phyloP scores from a whole-genome alignment of 306 rosid genomes.

The Citrullus mucosospermus region DNA sequence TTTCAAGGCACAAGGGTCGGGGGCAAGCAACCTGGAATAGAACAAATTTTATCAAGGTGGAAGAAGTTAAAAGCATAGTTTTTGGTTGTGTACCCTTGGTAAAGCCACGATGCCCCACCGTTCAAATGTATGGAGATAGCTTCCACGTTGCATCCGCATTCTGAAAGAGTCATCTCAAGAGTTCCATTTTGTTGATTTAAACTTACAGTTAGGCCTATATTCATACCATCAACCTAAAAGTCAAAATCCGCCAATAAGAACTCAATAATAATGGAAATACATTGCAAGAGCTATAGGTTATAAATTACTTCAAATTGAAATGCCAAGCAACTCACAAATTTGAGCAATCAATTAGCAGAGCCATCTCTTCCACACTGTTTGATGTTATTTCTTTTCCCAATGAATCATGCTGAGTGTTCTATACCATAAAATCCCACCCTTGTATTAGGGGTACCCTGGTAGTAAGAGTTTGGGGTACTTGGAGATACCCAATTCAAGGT shows the following conservation, averaged over 20 bases:
- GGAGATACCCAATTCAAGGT: neutral
- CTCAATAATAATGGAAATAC: neutral
- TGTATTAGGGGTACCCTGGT: neutral
- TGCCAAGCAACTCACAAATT: neutral
- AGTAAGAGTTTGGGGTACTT: neutral
- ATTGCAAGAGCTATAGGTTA: neutral
- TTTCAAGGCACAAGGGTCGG: neutral
- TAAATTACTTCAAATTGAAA: neutral
- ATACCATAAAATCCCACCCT: neutral
- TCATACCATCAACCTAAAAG: constrained; percentile 63
- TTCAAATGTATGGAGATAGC: constrained; percentile 48
- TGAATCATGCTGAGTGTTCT: neutral
- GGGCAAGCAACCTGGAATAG: neutral
- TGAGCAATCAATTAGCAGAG: constrained; percentile 5
- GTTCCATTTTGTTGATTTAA: constrained; percentile 52
- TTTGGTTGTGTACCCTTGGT: constrained; percentile 49
- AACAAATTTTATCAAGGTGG: neutral
- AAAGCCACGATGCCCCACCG: constrained; percentile 90
- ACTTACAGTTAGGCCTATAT: constrained; percentile 44
- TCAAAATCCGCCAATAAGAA: constrained; percentile 13
- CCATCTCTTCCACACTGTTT: neutral
- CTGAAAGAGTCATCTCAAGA: constrained; percentile 45
- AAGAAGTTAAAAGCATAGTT: neutral
- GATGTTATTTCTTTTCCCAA: neutral
- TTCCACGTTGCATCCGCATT: constrained; percentile 54